phyloP scores from a whole-genome alignment of 108 stramenopile genomes.

The Skeletonema tropicum region DNA sequence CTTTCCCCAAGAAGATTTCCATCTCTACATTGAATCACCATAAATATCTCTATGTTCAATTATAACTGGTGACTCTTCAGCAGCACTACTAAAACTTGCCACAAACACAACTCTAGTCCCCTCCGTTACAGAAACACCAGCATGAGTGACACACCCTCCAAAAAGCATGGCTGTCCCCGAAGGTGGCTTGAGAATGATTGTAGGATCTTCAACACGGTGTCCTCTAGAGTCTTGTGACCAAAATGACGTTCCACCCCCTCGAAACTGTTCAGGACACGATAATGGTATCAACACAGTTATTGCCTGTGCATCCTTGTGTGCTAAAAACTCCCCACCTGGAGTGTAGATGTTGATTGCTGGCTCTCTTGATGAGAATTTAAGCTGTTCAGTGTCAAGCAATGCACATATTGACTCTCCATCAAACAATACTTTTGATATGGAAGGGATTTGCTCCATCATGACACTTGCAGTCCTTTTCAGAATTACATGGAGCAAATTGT shows the following conservation, averaged over 20 bases:
- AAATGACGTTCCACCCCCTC: constrained; percentile 22
- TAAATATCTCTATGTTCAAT: constrained; percentile 12
- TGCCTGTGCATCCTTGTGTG: constrained; percentile 48
- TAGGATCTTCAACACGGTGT: constrained; percentile 30
- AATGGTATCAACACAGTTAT: constrained; percentile 47
- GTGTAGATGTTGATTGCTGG: constrained; percentile 51
- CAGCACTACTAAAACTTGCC: constrained; percentile 20
- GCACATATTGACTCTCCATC: constrained; percentile 4
- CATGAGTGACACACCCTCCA: constrained; percentile 52
- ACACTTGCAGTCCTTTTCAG: neutral
- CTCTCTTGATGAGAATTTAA: constrained; percentile 29
- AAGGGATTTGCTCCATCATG: constrained; percentile 18
- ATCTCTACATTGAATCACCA: constrained; percentile 3
- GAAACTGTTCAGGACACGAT: constrained; percentile 20
- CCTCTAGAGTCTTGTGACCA: constrained; percentile 8
- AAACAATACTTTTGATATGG: constrained; percentile 32
- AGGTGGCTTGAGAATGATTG: constrained; percentile 30
- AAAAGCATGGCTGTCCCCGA: constrained; percentile 43
- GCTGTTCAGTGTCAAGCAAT: constrained; percentile 5
- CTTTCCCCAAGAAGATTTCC: no score
- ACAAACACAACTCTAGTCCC: constrained; percentile 40
- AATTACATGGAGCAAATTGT: neutral
- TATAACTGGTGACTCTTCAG: neutral
- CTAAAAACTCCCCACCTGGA: constrained; percentile 34
- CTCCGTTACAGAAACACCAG: constrained; percentile 27